Conservation (phyloP, 768 basidiomycete genomes). For the Pisolithus marmoratus region DNA sequence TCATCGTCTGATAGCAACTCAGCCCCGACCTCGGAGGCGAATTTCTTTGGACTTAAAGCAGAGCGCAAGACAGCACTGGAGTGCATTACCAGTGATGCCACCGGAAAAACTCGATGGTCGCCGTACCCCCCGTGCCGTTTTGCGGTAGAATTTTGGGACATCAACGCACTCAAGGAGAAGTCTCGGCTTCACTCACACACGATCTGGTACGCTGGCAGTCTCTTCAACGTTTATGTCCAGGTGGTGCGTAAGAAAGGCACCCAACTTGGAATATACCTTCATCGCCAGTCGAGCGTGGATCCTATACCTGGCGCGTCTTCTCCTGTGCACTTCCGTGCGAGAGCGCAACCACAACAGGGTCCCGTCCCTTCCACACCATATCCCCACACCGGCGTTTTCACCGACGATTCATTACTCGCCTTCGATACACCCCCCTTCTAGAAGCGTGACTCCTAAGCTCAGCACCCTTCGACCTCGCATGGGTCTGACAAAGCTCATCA, state of each 20-base stretch:
- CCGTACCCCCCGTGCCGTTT: conserved; percentile 80
- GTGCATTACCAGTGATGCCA: conserved; percentile 38
- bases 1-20: conserved; percentile 18
- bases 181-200: conserved; percentile 78
- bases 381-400: conserved; percentile 21
- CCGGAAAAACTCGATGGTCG: conserved; percentile 53
- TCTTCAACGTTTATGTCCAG: conserved; percentile 88
- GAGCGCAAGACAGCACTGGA: conserved; percentile 36
- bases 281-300: conserved; percentile 79
- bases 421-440: conserved; percentile 38
- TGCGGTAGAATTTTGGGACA: conserved; percentile 86
- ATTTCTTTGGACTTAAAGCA: conserved; percentile 60
- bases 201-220: conserved; percentile 83
- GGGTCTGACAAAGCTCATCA: conserved; percentile 17
- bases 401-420: conserved; percentile 37
- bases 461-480: conserved; percentile 18
- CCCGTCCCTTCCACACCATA: conserved; percentile 27
- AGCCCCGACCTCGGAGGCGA: conserved; percentile 38
- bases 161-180: conserved; percentile 79
- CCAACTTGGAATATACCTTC: conserved; percentile 86
- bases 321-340: conserved; percentile 33
- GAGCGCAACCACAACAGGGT: conserved; percentile 25
- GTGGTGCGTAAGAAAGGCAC: conserved; percentile 75
- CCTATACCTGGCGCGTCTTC: conserved; percentile 69
- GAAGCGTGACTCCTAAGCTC: conserved; percentile 41